These are phyloP conservation scores for Mycena belliarum DNA, from an alignment of 768 basidiomycete species.

Conservation along the genomic window DNA sequence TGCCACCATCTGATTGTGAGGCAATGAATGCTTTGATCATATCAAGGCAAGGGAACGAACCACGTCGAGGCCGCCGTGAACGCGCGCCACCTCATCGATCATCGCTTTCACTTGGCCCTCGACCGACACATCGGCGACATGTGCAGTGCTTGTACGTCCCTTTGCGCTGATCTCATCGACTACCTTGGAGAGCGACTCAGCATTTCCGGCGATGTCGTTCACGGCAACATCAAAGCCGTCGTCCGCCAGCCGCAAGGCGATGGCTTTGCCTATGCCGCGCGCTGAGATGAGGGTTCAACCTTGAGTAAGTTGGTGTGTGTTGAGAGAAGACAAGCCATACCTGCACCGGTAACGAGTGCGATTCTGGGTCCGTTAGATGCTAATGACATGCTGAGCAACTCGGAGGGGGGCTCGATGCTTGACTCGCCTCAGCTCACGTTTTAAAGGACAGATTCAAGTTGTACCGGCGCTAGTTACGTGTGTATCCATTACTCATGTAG, in stretches of 20 bases:
- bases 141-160: constrained; percentile 5
- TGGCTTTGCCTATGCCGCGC: constrained; percentile 43
- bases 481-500: no score
- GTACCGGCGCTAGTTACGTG: no score
- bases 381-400: no score
- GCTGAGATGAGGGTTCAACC: constrained; percentile 11
- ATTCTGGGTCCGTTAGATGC: no score
- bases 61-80: constrained; percentile 16
- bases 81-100: constrained; percentile 14
- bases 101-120: constrained; percentile 27
- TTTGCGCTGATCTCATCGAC: constrained; percentile 22
- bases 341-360: constrained; percentile 11
- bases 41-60: background rate
- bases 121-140: constrained; percentile 22
- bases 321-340: background rate
- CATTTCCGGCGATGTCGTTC: constrained; percentile 31
- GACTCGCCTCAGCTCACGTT: no score
- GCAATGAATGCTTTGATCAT: no score
- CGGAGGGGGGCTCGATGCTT: no score
- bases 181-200: constrained; percentile 15
- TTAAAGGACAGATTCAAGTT: no score
- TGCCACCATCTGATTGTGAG: constrained; percentile 29
- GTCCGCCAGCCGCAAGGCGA: constrained; percentile 38
- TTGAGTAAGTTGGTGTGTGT: background rate
- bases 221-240: constrained; percentile 41